Base-by-base conservation (phyloP, 805 yeast species). In the Nakazawaea ambrosiae region DNA sequence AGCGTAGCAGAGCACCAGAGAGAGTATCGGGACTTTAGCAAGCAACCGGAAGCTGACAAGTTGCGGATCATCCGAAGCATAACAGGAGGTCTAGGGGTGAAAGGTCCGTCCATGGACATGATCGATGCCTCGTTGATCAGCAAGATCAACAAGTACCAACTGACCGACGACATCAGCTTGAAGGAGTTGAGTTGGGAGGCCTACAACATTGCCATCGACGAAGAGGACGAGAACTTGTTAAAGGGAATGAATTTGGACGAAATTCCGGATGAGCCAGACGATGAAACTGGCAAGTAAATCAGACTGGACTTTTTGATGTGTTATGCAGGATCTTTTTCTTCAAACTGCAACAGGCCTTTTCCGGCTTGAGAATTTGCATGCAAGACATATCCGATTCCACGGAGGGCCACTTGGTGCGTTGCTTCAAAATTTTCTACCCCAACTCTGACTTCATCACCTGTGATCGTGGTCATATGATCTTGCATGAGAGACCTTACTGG, bases 41-140 rank as follows among this genome's bases (percentile, higher is more conserved):
- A 66, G 19, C 70, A 68, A 42, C 57, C 73, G 0, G 69, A 68
- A 37, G 70, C 66, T 36, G 57, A 60, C 42, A 70, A 65, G 48
- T 45, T 69, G 45, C 68, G 62, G 37, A 72, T 77, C 43, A 75
- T 77, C 22, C 56, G 81, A 39, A 72, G 74, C 1, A 59, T 77
- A 20, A 75, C 83, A 1, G 82, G 83, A 26, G 76, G 77, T 2
- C 73, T 48, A 34, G 37, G 43, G 27, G 4, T 36, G 28, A 5
- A 14, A 6, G 35, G 33, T 19, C 36, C 39, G 20, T 47, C 44
- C 10, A 27, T 30, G 11, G 31, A 39, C 14, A 22, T 15, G 4
- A 43, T 40, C 9, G 39, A 36, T 18, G 36, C 27, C n/a, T 33
- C 35, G n/a, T 31, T 39, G 20, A 40, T 37, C 12, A 10, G n/a